Conservation (phyloP, 495 filamentous ascomycete genomes). For the Aspergillus leporis region DNA sequence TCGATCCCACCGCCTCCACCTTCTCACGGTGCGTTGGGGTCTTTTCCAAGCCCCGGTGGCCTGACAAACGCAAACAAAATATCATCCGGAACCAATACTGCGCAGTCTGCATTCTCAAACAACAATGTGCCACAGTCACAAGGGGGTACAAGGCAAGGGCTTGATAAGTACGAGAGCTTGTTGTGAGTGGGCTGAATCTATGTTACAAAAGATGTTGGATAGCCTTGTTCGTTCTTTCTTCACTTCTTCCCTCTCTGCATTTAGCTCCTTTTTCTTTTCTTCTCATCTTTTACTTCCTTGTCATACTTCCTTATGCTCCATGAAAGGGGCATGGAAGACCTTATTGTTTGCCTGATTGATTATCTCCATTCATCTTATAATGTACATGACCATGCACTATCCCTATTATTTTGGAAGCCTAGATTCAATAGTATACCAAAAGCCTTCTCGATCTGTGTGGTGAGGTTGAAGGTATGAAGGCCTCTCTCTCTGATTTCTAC, state of each 20-base stretch:
- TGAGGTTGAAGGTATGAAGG: not conserved
- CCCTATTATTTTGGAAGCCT: slow-evolving; percentile 6
- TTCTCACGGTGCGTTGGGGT: slow-evolving; percentile 6
- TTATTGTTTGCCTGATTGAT: not conserved
- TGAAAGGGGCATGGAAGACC: not conserved
- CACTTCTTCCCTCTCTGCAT: slow-evolving; percentile 14
- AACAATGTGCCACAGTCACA: slow-evolving; percentile 31
- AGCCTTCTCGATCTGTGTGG: not conserved
- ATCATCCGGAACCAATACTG: slow-evolving; percentile 23
- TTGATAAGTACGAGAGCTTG: slow-evolving; percentile 83
- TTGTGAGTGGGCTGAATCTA: slow-evolving; percentile 44
- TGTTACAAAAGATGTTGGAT: not conserved
- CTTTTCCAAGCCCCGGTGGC: slow-evolving; percentile 16
- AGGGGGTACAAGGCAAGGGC: slow-evolving; percentile 49
- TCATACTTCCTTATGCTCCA: not conserved
- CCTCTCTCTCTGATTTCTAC: not conserved
- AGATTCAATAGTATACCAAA: slow-evolving; percentile 1
- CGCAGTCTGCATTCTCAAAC: slow-evolving; percentile 19
- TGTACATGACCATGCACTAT: slow-evolving; percentile 15
- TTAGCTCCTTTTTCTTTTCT: not conserved
- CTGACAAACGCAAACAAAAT: slow-evolving; percentile 18
- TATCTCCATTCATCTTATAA: not conserved
- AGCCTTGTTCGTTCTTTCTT: slow-evolving; percentile 1
- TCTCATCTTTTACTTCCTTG: no score
- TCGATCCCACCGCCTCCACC: slow-evolving; percentile 49